Conservation (phyloP, 257 asterid species). For the Jaltomata sinuosa region DNA sequence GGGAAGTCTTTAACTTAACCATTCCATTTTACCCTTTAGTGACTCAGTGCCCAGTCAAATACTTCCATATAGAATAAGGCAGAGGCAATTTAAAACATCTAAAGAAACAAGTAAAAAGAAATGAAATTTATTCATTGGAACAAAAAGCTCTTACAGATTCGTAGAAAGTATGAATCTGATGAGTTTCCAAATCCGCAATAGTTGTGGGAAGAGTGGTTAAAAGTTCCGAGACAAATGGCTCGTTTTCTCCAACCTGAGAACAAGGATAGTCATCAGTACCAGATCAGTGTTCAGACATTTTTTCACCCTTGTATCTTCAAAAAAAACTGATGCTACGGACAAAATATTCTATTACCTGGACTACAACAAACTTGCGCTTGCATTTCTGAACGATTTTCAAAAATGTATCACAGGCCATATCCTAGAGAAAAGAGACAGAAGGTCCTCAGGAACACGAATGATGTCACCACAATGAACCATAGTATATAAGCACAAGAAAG, state of each 20-base stretch:
- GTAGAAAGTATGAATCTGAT: slow-evolving; percentile 92
- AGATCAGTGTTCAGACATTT: not conserved
- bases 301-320: not conserved
- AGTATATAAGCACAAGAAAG: not conserved
- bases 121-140: not conserved
- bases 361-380: slow-evolving; percentile 86
- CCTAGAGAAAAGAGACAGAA: slow-evolving; percentile 36
- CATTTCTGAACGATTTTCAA: slow-evolving; percentile 98
- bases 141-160: slow-evolving; percentile 64
- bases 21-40: not conserved
- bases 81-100: not conserved
- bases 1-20: not conserved
- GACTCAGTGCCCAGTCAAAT: not conserved
- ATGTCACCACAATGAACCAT: not conserved
- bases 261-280: slow-evolving; percentile 6
- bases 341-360: slow-evolving; percentile 39
- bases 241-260: slow-evolving; percentile 87
- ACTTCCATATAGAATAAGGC: not conserved
- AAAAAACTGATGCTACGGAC: not conserved
- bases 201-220: slow-evolving; percentile 76
- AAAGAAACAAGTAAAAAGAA: not conserved
- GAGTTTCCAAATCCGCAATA: slow-evolving; percentile 88
- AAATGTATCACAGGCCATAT: slow-evolving; percentile 99
- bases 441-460: not conserved
- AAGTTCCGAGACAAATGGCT: slow-evolving; percentile 93